Conservation (phyloP, 257 asterid genomes). For the Solanum okadae region DNA sequence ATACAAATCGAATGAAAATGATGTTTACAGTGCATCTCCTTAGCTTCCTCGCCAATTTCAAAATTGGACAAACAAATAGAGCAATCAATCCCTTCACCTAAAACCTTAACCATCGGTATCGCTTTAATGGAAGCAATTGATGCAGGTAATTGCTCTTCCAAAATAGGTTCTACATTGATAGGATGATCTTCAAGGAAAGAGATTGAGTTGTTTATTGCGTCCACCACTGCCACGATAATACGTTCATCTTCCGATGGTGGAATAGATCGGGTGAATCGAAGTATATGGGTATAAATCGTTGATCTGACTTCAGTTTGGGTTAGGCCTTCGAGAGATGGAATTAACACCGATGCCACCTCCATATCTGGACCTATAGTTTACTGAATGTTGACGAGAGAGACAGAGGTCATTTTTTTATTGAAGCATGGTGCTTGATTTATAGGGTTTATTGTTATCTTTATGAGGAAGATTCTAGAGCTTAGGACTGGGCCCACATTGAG, state of each 20-base stretch:
- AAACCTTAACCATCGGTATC: too few species aligned
- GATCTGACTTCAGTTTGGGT: not conserved
- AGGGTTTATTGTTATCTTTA: not conserved
- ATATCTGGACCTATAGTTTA: not conserved
- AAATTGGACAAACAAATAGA: not conserved
- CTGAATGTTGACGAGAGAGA: not conserved
- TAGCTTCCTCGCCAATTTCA: not conserved
- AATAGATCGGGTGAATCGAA: not conserved
- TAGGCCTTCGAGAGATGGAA: not conserved
- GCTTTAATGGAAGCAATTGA: not conserved
- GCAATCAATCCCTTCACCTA: not conserved
- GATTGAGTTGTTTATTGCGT: not conserved
- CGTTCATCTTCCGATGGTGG: not conserved
- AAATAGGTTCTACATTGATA: not conserved
- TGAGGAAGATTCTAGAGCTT: not conserved
- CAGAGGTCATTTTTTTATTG: not conserved
- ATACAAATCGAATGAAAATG: not conserved
- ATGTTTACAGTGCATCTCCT: not conserved
- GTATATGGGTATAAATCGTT: not conserved
- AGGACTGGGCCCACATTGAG: not conserved
- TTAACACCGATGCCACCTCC: not conserved
- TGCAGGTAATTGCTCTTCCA: not conserved
- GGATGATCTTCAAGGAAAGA: not conserved
- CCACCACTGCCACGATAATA: not conserved
- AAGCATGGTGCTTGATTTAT: not conserved